phyloP scores from a whole-genome alignment of 1,284 basidiomycete species.

The Xerocomus amazonicus region DNA sequence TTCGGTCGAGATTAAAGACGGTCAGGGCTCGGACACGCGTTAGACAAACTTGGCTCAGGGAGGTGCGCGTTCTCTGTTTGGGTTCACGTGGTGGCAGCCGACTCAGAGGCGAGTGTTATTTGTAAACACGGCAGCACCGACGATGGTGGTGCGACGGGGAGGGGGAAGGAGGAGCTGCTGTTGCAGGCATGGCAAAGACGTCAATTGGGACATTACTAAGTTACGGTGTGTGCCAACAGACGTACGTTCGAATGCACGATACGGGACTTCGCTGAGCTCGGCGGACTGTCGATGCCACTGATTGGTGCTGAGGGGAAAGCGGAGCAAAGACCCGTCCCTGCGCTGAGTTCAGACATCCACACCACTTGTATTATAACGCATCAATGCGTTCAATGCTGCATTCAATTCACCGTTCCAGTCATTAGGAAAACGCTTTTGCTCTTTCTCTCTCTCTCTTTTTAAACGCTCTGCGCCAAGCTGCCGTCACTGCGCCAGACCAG shows the following conservation, averaged over 20 bases:
- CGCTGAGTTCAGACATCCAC: slow-evolving; percentile 29
- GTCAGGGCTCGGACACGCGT: slow-evolving; percentile 35
- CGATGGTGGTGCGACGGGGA: slow-evolving; percentile 14
- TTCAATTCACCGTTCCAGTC: no score
- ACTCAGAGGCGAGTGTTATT: slow-evolving; percentile 20
- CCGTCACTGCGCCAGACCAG: neutral
- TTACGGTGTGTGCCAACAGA: slow-evolving; percentile 16
- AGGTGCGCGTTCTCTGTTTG: slow-evolving; percentile 28
- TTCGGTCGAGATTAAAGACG: slow-evolving; percentile 32
- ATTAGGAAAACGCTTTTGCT: no score
- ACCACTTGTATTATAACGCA: no score
- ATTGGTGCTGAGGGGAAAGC: slow-evolving; percentile 20
- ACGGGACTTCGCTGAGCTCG: slow-evolving; percentile 34
- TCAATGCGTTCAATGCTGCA: no score
- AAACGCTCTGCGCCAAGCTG: no score
- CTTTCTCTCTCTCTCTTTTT: no score
- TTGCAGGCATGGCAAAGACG: slow-evolving; percentile 26
- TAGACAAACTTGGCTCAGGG: slow-evolving; percentile 36
- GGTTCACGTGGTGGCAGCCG: slow-evolving; percentile 36
- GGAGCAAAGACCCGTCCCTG: slow-evolving; percentile 6
- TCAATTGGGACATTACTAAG: slow-evolving; percentile 20
- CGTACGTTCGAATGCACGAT: slow-evolving; percentile 21
- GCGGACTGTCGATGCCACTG: slow-evolving; percentile 24
- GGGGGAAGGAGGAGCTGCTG: slow-evolving; percentile 1
- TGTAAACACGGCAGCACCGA: slow-evolving; percentile 8